Conservation (phyloP, 1,139 yeast species). For the Magnusiomyces sp. region DNA sequence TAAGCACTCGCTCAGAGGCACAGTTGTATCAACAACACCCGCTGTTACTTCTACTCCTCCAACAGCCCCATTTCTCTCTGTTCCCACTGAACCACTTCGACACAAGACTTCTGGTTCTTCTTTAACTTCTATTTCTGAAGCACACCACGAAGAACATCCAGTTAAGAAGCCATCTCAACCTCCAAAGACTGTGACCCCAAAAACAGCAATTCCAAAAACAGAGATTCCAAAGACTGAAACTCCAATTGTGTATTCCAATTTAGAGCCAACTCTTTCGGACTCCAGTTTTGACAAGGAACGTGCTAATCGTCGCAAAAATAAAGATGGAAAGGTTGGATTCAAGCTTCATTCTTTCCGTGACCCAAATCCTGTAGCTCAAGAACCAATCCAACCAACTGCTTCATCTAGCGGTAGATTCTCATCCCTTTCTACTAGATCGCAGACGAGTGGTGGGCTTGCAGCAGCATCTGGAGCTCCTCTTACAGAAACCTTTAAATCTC, state of each 20-base stretch:
- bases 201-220: no score
- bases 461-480: slow-evolving; percentile 6
- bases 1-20: neutral
- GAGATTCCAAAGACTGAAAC: no score
- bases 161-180: no score
- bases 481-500: slow-evolving; percentile 23
- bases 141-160: no score
- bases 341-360: slow-evolving; percentile 20
- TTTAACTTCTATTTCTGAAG: no score
- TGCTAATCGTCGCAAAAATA: slow-evolving; percentile 2
- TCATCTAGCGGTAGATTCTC: neutral
- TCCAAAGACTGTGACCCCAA: no score
- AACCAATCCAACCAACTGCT: neutral
- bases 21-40: neutral
- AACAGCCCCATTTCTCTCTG: neutral
- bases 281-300: slow-evolving; percentile 16
- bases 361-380: slow-evolving; percentile 4
- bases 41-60: neutral
- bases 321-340: slow-evolving; percentile 13
- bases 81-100: neutral
- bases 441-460: slow-evolving; percentile 5
- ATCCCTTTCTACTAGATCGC: neutral
- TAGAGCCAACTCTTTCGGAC: slow-evolving; percentile 17
- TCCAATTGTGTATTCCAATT: slow-evolving; percentile 3
- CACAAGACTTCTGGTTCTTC: no score